Evolutionary conservation across 2,329 filamentous ascomycete genomes (phyloP).

Genomic region (Lecanosticta acicola): DNA sequence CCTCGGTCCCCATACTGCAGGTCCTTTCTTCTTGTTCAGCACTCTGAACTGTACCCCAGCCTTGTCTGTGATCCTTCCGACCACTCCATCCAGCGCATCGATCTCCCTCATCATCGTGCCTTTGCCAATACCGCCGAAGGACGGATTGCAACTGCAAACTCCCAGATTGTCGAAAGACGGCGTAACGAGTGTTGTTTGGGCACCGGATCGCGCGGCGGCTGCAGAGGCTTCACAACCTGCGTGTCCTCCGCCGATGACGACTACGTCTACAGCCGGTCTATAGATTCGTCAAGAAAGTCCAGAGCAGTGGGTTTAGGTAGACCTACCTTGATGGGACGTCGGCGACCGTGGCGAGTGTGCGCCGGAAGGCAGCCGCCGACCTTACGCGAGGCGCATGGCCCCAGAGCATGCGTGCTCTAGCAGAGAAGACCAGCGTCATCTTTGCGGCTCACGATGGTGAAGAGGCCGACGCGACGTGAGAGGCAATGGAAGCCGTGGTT

Average conservation of each 20-base stretch:
- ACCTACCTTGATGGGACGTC: constrained; percentile 28
- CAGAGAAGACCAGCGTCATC: constrained; percentile 27
- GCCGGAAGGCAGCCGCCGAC: constrained; percentile 33
- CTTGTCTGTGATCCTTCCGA: constrained; percentile 84
- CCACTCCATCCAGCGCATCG: constrained; percentile 86
- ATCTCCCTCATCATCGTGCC: constrained; percentile 93
- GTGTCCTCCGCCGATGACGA: constrained; percentile 94
- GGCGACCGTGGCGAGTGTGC: constrained; percentile 43
- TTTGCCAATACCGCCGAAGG: constrained; percentile 97
- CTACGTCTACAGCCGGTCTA: constrained; percentile 59
- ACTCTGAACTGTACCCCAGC: constrained; percentile 91
- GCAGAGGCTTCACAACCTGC: constrained; percentile 91
- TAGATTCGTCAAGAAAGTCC: constrained; percentile 31
- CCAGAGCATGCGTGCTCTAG: constrained; percentile 39
- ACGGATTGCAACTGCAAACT: constrained; percentile 94
- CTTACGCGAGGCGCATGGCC: constrained; percentile 45
- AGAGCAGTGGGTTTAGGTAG: not conserved
- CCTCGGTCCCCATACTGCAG: constrained; percentile 92
- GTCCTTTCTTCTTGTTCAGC: constrained; percentile 82
- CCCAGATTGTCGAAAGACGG: constrained; percentile 84
- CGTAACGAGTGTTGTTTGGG: constrained; percentile 82
- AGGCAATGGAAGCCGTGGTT: not conserved
- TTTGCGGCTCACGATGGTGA: not conserved
- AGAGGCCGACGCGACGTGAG: constrained; percentile 5
- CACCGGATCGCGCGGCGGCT: constrained; percentile 81